Evolutionary conservation across 1,139 yeast species (phyloP), one percentile per base, ranked within the genome.

Genomic region (Candida freyschussii): DNA sequence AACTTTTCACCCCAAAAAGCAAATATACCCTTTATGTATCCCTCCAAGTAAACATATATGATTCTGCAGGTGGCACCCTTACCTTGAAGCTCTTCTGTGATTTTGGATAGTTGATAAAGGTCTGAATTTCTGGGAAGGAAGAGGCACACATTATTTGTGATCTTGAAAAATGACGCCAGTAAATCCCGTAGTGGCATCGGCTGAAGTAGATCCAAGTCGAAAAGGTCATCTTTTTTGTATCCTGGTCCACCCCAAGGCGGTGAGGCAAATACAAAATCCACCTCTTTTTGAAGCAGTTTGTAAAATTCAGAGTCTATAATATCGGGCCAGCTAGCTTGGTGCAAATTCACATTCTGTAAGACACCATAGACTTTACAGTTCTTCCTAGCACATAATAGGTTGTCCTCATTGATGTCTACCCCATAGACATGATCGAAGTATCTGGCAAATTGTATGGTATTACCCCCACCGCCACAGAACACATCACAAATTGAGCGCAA

Each of bases 161-260:
- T 59, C 23, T 55, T 53, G 15, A 60, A 51, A 39, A 78, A 56
- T 13, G 67, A 67, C 9, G 36, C 33, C 26, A 79, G 54, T 15
- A 80, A 52, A 16, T 57, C 54, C n/a, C 65, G 60, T 4, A 81
- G 47, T 1, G 64, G 57, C 33, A 76, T 60, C 2, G 93, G 89
- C 33, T 60, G 52, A 24, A 63, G 41, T 26, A 63, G 40, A 10
- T 45, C 44, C 13, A 76, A 50, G 43, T 78, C 76, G 60, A 75
- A 83, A 1, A 54, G 47, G 1, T 62, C 63, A 5, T 52, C 45
- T 9, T 60, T 49, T 21, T 62, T 59, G 57, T 89, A 91, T 5
- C 61, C 55, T 0, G 93, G 86, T 0, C 98, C 98, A 12, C 97
- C 97, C 98, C 98, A 91, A 0, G 97, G 97, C 1, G 97, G 97